These are phyloP conservation scores for Puccinia hordei DNA, from an alignment of 1,284 basidiomycete species.

Conservation along the genomic window DNA sequence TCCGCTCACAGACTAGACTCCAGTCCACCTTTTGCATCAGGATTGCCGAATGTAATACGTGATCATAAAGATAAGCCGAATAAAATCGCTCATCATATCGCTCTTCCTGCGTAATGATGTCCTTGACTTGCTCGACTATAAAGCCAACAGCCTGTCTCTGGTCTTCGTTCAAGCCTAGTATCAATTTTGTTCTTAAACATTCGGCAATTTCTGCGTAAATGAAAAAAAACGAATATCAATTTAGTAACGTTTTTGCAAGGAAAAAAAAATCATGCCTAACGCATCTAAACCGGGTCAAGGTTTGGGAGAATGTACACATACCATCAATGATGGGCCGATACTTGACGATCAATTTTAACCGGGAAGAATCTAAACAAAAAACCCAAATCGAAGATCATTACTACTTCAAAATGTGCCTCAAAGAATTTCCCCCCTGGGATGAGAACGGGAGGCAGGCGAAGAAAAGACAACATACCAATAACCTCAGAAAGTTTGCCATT, in stretches of 20 bases:
- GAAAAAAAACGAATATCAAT: no score
- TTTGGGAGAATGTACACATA: constrained; percentile 10
- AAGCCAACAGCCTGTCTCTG: neutral
- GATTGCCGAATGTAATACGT: neutral
- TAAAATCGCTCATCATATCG: constrained; percentile 16
- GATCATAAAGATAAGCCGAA: constrained; percentile 26
- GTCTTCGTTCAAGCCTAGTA: neutral
- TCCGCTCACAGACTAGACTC: constrained; percentile 14
- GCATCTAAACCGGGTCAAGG: neutral
- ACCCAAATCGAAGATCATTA: neutral
- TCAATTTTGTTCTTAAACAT: constrained; percentile 20
- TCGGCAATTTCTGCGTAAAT: constrained; percentile 24
- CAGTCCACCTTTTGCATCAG: constrained; percentile 22
- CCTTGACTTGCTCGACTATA: constrained; percentile 26
- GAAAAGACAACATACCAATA: neutral
- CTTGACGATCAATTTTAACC: constrained; percentile 39
- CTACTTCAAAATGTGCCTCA: neutral
- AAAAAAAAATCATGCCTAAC: constrained; percentile 4
- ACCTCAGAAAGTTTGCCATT: constrained; percentile 10
- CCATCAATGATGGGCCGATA: constrained; percentile 41
- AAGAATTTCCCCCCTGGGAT: neutral
- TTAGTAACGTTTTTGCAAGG: neutral
- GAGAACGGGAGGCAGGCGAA: neutral
- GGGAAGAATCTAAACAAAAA: constrained; percentile 7
- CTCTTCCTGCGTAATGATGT: neutral